Base-by-base conservation (phyloP, 306 rosid species). In the Lagenaria siceraria region DNA sequence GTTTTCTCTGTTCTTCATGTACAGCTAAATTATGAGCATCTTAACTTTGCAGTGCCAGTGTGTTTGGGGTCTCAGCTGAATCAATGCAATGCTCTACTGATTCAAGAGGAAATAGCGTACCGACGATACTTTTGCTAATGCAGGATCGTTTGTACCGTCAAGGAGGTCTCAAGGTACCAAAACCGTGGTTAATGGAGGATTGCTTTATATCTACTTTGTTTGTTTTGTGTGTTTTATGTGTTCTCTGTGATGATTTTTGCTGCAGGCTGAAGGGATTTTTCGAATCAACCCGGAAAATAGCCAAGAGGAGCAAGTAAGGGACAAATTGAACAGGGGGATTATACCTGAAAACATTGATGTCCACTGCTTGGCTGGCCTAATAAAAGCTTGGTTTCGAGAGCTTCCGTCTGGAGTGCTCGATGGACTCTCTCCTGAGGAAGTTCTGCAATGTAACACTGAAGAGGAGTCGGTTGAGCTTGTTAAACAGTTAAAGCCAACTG, bases 351-450 rank as follows among this genome's bases (percentile, higher is more conserved):
- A 90, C 83, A 95, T 95, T 54, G 98, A 96, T 53, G 98, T 92
- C 38, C 97, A 96, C 77, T 92, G 97, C 79, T 82, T 96, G 77
- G 98, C 98, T 1, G 96, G 97, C 49, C 85, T 96, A 43, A 92
- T 96, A 4, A 96, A 96, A 80, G 98, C 99, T n/a, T 96, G 98
- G 98, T 90, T 96, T 82, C 79, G 99, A 42, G 99, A 96, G 77
- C 99, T 96, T 82, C 97, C 99, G 65, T 89, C 89, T 0, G 99
- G 99, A 56, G 93, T 96, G 35, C 88, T 96, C 3, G 98, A 96
- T 83, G 98, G 98, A 46, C 97, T 96, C 69, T 92, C 99, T 8
- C 93, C 99, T 1, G 99, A 96, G 35, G 84, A 96, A 87, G 99
- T 92, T 88, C 90, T 96, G 54, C 86, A 89, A 43, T 96, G 98